Evolutionary conservation across 306 rosid genomes (phyloP), one percentile per base, ranked within the genome.

Genomic region (Cucurbita argyrosperma): DNA sequence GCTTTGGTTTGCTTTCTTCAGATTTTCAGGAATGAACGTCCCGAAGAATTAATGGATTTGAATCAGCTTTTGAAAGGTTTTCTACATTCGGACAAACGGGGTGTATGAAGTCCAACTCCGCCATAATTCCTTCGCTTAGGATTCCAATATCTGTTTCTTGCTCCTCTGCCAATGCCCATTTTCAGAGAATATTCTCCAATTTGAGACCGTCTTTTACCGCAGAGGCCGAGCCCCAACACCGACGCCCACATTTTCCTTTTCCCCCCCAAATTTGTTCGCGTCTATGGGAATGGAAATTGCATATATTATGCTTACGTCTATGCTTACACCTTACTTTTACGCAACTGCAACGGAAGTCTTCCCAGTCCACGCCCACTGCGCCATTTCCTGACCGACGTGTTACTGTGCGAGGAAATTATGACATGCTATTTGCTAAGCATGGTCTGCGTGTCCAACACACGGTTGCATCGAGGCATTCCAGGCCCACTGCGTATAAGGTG

Each of bases 361-460:
- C 40, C 79, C 83, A 83, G 80, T 67, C 55, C 60, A 65, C 19
- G 54, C 58, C 71, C 60, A 4, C 67, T 21, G 38, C 76, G 80
- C 68, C 61, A 53, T 23, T 53, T 58, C 15, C 56, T 47, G 19
- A 19, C 78, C 52, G 6, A 80, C 77, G 96, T 89, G 94, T 88
- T 84, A 47, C 45, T 74, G 35, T 39, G 58, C 42, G 84, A 81
- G 86, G 65, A 64, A 71, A 13, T 76, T 53, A 82, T 58, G 76
- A 86, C 90, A 86, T 86, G 91, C 84, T 71, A 77, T 80, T 74
- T 84, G 88, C 82, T 64, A 77, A 80, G 76, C 80, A 68, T 76
- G 78, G 21, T 62, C 75, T 77, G 82, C 72, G 86, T 85, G 85
- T 84, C 84, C 11, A 54, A 16, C 49, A 16, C 37, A 50, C 38